Evolutionary conservation across 2,329 filamentous ascomycete species (phyloP).

Genomic region (Pseudocercospora cruenta): DNA sequence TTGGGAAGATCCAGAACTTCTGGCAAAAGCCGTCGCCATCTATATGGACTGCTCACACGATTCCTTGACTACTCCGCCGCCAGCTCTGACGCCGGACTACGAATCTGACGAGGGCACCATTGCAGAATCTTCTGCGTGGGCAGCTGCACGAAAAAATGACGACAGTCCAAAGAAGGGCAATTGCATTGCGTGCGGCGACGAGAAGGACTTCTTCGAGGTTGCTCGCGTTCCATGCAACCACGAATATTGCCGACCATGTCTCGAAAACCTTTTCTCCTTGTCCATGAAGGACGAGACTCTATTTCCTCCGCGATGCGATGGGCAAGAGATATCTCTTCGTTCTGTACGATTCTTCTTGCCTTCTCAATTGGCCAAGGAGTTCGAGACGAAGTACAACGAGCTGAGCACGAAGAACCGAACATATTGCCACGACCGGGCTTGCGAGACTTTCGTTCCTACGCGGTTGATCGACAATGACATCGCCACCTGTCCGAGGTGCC

Average conservation of each 20-base stretch:
- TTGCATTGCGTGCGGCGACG: slow-evolving; percentile 38
- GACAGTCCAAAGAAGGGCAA: slow-evolving; percentile 8
- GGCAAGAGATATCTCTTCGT: slow-evolving; percentile 45
- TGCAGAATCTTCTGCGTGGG: slow-evolving; percentile 29
- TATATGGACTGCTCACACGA: slow-evolving; percentile 24
- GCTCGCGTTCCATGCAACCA: slow-evolving; percentile 44
- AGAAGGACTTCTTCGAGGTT: slow-evolving; percentile 35
- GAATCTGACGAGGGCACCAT: slow-evolving; percentile 20
- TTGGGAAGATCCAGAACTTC: slow-evolving; percentile 28
- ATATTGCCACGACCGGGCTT: slow-evolving; percentile 54
- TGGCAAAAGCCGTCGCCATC: slow-evolving; percentile 28
- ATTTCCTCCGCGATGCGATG: slow-evolving; percentile 62
- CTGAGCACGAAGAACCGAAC: slow-evolving; percentile 52
- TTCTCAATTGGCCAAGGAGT: slow-evolving; percentile 40
- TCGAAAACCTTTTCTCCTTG: slow-evolving; percentile 49
- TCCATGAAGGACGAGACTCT: slow-evolving; percentile 55
- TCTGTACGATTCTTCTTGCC: slow-evolving; percentile 44
- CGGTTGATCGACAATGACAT: slow-evolving; percentile 38
- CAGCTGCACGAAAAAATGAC: slow-evolving; percentile 18
- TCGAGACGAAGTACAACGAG: slow-evolving; percentile 54
- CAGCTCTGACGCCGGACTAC: slow-evolving; percentile 3
- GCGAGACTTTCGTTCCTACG: slow-evolving; percentile 53
- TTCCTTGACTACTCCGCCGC: neutral
- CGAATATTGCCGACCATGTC: slow-evolving; percentile 57
- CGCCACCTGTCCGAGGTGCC: slow-evolving; percentile 52